Percentiles rank a stretch among this genome's conserved stretches.
These are phyloP conservation scores for Starmerella scarabaei DNA, from an alignment of 805 yeast genomes.

Conservation along the genomic window DNA sequence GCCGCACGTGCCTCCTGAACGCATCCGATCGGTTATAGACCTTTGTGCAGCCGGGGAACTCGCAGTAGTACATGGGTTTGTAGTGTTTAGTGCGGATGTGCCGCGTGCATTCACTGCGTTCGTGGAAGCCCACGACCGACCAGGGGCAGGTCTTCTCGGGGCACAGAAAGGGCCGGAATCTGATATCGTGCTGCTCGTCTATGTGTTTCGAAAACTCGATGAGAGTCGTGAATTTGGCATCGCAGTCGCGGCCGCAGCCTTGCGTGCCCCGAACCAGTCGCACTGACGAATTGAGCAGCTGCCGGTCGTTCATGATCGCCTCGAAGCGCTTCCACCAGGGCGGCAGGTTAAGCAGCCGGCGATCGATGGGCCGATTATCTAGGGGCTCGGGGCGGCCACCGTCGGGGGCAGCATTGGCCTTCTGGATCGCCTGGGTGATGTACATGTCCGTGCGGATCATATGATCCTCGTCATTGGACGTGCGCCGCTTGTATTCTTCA, in stretches of 20 bases:
- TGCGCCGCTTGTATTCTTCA: not conserved
- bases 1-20: conserved; percentile 18
- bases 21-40: conserved; percentile 19
- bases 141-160: conserved; percentile 16
- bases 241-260: conserved; percentile 20
- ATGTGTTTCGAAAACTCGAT: conserved; percentile 14
- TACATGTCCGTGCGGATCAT: conserved; percentile 11
- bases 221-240: conserved; percentile 12
- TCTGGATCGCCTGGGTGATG: conserved; percentile 14
- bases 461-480: not conserved
- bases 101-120: conserved; percentile 20
- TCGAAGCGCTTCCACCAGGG: conserved; percentile 12
- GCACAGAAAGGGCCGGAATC: conserved; percentile 17
- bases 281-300: conserved; percentile 12
- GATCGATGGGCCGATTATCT: conserved; percentile 14
- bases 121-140: conserved; percentile 18
- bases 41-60: conserved; percentile 14
- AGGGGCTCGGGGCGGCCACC: conserved; percentile 1
- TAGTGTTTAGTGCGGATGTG: conserved; percentile 18
- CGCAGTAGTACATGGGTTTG: conserved; percentile 18
- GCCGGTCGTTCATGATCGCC: conserved; percentile 7
- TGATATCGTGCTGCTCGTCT: conserved; percentile 12
- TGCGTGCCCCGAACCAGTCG: conserved; percentile 18
- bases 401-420: conserved; percentile 12
- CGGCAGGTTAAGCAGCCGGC: conserved; percentile 5